Evolutionary conservation across 352 stramenopile genomes (phyloP), one percentile per base, ranked within the genome.

Genomic region (Globisporangium solare): DNA sequence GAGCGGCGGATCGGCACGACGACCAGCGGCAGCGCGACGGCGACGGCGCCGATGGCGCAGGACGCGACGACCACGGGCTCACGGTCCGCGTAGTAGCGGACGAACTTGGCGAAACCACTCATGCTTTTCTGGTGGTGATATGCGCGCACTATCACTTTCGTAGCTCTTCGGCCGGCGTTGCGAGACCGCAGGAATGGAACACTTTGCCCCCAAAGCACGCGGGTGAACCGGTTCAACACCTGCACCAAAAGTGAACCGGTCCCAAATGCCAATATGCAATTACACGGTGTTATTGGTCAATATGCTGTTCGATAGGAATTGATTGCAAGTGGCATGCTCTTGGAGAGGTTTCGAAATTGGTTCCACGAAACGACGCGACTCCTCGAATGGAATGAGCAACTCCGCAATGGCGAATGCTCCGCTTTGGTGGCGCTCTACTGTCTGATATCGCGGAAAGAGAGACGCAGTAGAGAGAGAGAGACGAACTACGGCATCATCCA

Each of bases 401-500:
- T 35, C 27, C 27, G 27, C 5, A 8, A 35, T 35, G 27, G 27
- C 27, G 27, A 35, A 35, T 10, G 27, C 27, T 35, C 27, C 27
- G 27, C 27, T 35, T 35, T 35, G 2, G 5, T 6, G 10, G 27
- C 27, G 7, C 27, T 7, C 27, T 35, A 35, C 27, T 10, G 10
- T 35, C 7, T 35, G 27, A 35, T 10, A 27, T 35, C 10, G 10
- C 6, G 7, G 7, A 35, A 35, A 35, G 7, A 35, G 27, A 35
- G 27, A 8, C 27, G 27, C 2, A 35, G 27, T 8, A 35, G 27
- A 35, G 7, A 8, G 27, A 17, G 14, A 58, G 13, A 8, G 15
- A 94, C 91, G 85, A 93, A 93, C 63, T 89, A 88, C 75, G 81
- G 77, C 39, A 93, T 94, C 68, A 76, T 94, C 43, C 73, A 94